Percentiles rank a stretch among this genome's conserved stretches.
Evolutionary conservation across 2,329 filamentous ascomycete species (phyloP).

Genomic region (Stachybotrys elegans): DNA sequence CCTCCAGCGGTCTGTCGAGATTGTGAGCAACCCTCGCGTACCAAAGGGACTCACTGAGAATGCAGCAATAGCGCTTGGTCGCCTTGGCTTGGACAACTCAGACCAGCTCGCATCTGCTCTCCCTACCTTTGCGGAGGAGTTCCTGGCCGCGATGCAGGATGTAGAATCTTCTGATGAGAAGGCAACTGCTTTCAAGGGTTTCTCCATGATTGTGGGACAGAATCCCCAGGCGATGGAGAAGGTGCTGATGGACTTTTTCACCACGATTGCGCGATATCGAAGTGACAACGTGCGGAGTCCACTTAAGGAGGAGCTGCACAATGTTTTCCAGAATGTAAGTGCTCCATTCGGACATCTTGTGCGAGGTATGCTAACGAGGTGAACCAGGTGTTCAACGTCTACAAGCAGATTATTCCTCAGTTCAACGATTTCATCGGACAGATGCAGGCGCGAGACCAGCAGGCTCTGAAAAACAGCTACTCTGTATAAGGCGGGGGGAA

Average conservation of each 20-base stretch:
- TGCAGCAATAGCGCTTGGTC: slow-evolving; percentile 85
- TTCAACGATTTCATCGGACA: slow-evolving; percentile 51
- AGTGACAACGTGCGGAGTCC: slow-evolving; percentile 57
- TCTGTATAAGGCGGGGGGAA: slow-evolving; percentile 24
- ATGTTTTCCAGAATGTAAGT: slow-evolving; percentile 72
- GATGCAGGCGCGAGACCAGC: slow-evolving; percentile 44
- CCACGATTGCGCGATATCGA: slow-evolving; percentile 73
- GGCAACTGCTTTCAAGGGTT: slow-evolving; percentile 86
- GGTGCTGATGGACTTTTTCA: slow-evolving; percentile 76
- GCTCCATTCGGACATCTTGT: neutral
- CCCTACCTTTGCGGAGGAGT: slow-evolving; percentile 73
- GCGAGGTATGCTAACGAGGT: slow-evolving; percentile 8
- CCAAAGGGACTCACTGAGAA: slow-evolving; percentile 89
- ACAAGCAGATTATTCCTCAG: slow-evolving; percentile 55
- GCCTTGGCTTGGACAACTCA: slow-evolving; percentile 75
- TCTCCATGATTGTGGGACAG: slow-evolving; percentile 74
- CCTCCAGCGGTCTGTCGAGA: slow-evolving; percentile 71
- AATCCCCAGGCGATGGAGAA: slow-evolving; percentile 93
- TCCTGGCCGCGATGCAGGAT: slow-evolving; percentile 75
- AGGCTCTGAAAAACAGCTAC: slow-evolving; percentile 44
- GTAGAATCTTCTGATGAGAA: slow-evolving; percentile 91
- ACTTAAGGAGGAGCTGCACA: slow-evolving; percentile 60
- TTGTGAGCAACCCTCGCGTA: slow-evolving; percentile 79
- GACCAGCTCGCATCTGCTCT: slow-evolving; percentile 75
- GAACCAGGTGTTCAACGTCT: slow-evolving; percentile 45